Evolutionary conservation across 192 early-diverging fungal genomes (phyloP).

Genomic region (Podila clonocystis): DNA sequence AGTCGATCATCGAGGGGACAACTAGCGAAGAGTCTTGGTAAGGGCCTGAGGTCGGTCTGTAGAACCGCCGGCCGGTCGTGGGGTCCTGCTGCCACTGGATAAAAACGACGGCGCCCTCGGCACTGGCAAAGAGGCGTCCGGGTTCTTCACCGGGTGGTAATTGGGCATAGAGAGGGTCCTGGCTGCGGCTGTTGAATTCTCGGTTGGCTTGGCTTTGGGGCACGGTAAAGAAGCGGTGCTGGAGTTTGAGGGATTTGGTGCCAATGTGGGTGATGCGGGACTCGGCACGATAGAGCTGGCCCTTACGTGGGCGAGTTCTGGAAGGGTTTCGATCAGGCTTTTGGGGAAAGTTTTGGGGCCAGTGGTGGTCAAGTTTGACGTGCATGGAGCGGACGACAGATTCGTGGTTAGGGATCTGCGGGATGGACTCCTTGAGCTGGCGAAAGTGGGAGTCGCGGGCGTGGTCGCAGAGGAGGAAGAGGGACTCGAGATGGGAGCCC

Average conservation of each 20-base stretch:
- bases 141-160: conserved; percentile 25
- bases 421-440: conserved; percentile 22
- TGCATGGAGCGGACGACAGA: conserved; percentile 41
- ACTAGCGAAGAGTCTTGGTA: conserved; percentile 19
- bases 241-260: conserved; percentile 27
- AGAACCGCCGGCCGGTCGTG: conserved; percentile 30
- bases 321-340: background rate
- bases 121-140: conserved; percentile 41
- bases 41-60: conserved; percentile 22
- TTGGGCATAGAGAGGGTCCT: conserved; percentile 20
- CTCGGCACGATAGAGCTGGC: conserved; percentile 37
- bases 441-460: conserved; percentile 35
- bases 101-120: conserved; percentile 32
- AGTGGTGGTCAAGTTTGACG: conserved; percentile 44
- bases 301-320: conserved; percentile 11
- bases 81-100: conserved; percentile 37
- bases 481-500: conserved; percentile 27
- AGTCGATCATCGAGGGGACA: conserved; percentile 14
- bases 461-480: conserved; percentile 41
- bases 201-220: conserved; percentile 28
- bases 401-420: conserved; percentile 9
- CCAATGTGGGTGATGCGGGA: conserved; percentile 30
- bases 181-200: conserved; percentile 35
- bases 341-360: background rate
- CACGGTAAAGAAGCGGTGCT: conserved; percentile 47